Base-by-base conservation (phyloP, 2,329 filamentous ascomycete species). In the Alternaria sp. region DNA sequence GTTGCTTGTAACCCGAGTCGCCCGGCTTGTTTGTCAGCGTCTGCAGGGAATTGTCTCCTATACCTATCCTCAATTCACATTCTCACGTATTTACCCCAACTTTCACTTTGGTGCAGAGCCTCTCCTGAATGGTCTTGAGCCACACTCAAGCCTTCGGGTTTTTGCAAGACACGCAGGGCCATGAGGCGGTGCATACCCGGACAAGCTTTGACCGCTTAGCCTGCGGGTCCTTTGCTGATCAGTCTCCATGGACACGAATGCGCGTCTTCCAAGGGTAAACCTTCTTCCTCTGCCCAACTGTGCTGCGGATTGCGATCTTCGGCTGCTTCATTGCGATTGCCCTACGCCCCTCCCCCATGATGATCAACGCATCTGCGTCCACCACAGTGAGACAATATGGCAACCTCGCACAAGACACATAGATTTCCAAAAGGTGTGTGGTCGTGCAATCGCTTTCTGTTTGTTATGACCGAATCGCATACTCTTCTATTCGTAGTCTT, bases 131-230 rank as follows among this genome's bases (percentile, higher is more conserved):
- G 64, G 44, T 57, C 57, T 17, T 30, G 17, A 56, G 50, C 62
- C 59, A 62, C 59, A 62, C 21, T 25, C 28, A 17, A 30, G 17
- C n/a, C 55, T 36, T 36, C 45, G 11, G 40, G 47, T 40, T 46
- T 40, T 59, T 12, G 49, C 40, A 54, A 55, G 13, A 43, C 45
- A 61, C 62, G 57, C 67, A 71, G 68, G 65, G 67, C 66, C 51
- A 32, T 65, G 61, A 68, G 67, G 67, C 65, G 58, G 65, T 65
- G 67, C 67, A 67, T 54, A 47, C 45, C 32, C 19, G 36, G 36
- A 66, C 55, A 67, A 63, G 62, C 66, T 65, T 65, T 50, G 43
- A 21, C 49, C 49, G 44, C 52, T 54, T 68, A 65, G 67, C 50
- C 32, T 54, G 60, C 59, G 62, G 62, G 56, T 59, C 66, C 49